A percentile compares a stretch with the other conserved stretches of the same genome.
Conservation (phyloP, 257 asterid genomes). For the Solanum ahanhuiri region DNA sequence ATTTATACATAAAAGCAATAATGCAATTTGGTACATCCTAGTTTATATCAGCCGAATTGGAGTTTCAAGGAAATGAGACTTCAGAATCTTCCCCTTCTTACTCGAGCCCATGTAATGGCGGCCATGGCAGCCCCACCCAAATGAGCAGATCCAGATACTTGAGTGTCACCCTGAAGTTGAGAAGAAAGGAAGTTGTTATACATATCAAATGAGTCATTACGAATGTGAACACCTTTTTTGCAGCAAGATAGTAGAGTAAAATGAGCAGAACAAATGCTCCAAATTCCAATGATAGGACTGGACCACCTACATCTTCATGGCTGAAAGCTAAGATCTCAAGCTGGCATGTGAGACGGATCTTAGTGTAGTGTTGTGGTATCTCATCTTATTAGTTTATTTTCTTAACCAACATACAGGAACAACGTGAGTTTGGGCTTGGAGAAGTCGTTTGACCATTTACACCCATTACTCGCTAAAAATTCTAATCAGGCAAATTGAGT, state of each 20-base stretch:
- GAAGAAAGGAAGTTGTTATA: not conserved
- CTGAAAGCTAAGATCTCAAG: not conserved
- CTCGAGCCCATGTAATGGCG: slow-evolving; percentile 60
- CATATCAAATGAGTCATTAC: not conserved
- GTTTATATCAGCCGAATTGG: not conserved
- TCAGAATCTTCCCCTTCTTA: slow-evolving; percentile 48
- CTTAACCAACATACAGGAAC: not conserved
- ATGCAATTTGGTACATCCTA: not conserved
- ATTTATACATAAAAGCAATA: not conserved
- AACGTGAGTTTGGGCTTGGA: not conserved
- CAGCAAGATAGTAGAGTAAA: not conserved
- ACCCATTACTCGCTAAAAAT: not conserved
- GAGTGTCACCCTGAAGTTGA: slow-evolving; percentile 48
- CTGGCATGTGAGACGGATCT: not conserved
- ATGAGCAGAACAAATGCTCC: not conserved
- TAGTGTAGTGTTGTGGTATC: not conserved
- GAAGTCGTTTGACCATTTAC: not conserved
- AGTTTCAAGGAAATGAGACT: not conserved
- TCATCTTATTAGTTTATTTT: not conserved
- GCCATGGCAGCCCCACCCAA: slow-evolving; percentile 87
- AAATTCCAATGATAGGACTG: not conserved
- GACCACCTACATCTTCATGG: not conserved
- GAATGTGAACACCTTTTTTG: not conserved
- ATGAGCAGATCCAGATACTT: slow-evolving; percentile 67
- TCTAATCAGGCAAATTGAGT: not conserved